These are phyloP conservation scores for Sclerospora graminicola DNA, from an alignment of 352 stramenopile genomes.

Conservation along the genomic window DNA sequence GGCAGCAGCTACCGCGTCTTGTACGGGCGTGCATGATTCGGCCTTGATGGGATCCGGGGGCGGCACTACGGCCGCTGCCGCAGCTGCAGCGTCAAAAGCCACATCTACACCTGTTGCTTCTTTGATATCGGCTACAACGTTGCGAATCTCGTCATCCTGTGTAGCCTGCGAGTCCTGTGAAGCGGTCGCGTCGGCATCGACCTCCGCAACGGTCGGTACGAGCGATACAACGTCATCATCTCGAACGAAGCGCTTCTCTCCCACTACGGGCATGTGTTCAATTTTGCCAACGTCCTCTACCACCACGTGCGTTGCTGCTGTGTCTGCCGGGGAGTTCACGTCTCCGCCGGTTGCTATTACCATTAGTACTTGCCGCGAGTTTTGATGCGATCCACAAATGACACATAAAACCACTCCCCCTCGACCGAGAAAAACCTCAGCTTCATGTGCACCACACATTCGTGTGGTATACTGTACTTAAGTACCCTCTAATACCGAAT, in stretches of 20 bases:
- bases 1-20: conserved; percentile 13
- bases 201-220: conserved; percentile 12
- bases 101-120: conserved; percentile 26
- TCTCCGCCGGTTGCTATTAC: conserved; percentile 23
- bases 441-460: conserved; percentile 25
- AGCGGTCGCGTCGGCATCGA: background rate
- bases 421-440: conserved; percentile 10
- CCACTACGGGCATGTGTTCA: conserved; percentile 8
- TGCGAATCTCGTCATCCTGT: conserved; percentile 44
- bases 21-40: conserved; percentile 14
- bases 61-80: conserved; percentile 12
- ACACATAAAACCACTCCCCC: conserved; percentile 24
- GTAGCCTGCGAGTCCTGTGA: conserved; percentile 35
- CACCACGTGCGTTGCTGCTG: conserved; percentile 4
- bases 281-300: conserved; percentile 17
- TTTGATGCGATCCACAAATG: conserved; percentile 20
- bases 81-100: conserved; percentile 21
- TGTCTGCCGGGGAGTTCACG: conserved; percentile 10
- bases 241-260: conserved; percentile 26
- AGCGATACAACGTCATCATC: conserved; percentile 13
- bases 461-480: no score
- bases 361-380: conserved; percentile 11
- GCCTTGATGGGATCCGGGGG: conserved; percentile 12
- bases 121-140: conserved; percentile 67
- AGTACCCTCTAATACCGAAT: background rate